These are phyloP conservation scores for Leishmania lainsoni DNA, from an alignment of 208 protist genomes.

Conservation along the genomic window DNA sequence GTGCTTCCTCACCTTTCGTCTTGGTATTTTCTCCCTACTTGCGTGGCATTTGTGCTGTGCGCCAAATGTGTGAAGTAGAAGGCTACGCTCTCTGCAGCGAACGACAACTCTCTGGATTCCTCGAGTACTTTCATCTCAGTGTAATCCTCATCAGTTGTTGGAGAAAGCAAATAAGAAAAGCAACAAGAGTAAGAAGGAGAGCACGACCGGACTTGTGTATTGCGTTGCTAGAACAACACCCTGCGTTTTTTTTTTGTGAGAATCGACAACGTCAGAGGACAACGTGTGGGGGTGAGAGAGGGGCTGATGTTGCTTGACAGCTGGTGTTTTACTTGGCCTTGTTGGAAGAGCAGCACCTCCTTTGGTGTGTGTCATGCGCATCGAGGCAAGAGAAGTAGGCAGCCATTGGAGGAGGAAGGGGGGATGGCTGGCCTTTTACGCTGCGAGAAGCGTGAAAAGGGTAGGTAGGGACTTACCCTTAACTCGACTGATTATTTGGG, in stretches of 20 bases:
- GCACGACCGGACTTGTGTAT: neutral
- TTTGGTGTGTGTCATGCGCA: neutral
- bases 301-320: neutral
- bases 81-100: neutral
- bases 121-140: conserved; percentile 22
- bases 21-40: neutral
- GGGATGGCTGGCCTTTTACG: neutral
- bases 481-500: too few species aligned
- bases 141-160: conserved; percentile 51
- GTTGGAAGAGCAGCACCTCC: neutral
- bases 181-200: neutral
- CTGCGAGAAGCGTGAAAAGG: neutral
- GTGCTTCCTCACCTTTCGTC: neutral
- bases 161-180: conserved; percentile 21
- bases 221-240: neutral
- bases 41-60: neutral
- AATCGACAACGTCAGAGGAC: neutral
- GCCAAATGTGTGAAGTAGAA: neutral
- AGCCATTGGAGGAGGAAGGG: neutral
- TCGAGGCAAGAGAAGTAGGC: neutral
- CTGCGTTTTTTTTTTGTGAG: neutral
- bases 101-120: conserved; percentile 54
- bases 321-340: neutral
- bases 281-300: neutral
- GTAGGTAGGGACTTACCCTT: too few species aligned